Evolutionary conservation across 352 stramenopile species (phyloP).

Genomic region (Phytophthora pini): DNA sequence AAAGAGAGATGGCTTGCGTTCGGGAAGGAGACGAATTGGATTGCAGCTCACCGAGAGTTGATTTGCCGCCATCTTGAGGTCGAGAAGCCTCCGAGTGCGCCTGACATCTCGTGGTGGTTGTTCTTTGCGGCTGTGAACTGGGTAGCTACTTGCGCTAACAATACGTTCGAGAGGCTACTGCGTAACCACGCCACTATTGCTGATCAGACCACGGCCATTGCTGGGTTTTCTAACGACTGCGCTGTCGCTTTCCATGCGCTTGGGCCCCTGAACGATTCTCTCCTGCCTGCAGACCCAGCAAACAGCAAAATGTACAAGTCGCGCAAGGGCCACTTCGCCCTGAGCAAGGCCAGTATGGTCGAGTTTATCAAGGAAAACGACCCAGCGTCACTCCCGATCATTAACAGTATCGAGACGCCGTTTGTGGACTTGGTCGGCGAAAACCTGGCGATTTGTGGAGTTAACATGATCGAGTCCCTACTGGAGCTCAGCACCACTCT

Average conservation of each 20-base stretch:
- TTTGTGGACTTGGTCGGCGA: constrained; percentile 42
- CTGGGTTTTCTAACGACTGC: constrained; percentile 38
- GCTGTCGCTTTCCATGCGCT: constrained; percentile 45
- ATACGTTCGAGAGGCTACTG: constrained; percentile 42
- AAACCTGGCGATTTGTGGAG: constrained; percentile 44
- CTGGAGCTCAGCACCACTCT: constrained; percentile 36
- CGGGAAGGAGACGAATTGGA: constrained; percentile 53
- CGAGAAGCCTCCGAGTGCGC: constrained; percentile 26
- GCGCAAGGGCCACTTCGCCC: constrained; percentile 34
- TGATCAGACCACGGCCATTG: constrained; percentile 36
- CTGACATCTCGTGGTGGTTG: constrained; percentile 65
- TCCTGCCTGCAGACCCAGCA: constrained; percentile 11
- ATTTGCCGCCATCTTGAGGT: constrained; percentile 52
- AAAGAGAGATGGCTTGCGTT: constrained; percentile 41
- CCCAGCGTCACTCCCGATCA: constrained; percentile 27
- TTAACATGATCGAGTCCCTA: constrained; percentile 52
- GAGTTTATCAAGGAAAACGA: constrained; percentile 53
- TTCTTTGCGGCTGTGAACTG: constrained; percentile 61
- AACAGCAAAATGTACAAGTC: constrained; percentile 36
- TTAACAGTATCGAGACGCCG: constrained; percentile 37
- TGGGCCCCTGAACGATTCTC: constrained; percentile 20
- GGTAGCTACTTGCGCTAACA: constrained; percentile 47
- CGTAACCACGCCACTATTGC: constrained; percentile 29
- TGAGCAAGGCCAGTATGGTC: constrained; percentile 41
- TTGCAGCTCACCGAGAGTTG: constrained; percentile 59